These are phyloP conservation scores for Fusarium pininemorale DNA, from an alignment of 2,329 filamentous ascomycete species.

Conservation along the genomic window DNA sequence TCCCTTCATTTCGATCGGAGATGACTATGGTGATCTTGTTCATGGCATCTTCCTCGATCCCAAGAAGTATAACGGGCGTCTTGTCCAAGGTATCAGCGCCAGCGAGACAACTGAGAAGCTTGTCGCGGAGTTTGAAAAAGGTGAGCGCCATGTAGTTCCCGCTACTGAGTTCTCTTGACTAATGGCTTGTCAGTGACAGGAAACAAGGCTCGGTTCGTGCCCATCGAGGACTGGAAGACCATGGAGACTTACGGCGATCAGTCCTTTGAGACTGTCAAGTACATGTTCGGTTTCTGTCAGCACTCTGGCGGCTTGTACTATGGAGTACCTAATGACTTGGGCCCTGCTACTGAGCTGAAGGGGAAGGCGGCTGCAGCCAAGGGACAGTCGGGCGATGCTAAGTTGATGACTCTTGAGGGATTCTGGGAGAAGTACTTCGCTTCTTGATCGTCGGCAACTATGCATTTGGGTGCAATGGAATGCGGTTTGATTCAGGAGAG, in stretches of 20 bases:
- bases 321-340: conserved; percentile 41
- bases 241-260: conserved; percentile 46
- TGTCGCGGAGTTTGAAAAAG: conserved; percentile 46
- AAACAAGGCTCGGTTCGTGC: conserved; percentile 45
- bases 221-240: conserved; percentile 45
- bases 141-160: conserved; percentile 6
- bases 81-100: conserved; percentile 52
- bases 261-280: conserved; percentile 49
- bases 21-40: conserved; percentile 57
- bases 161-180: background rate
- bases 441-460: background rate
- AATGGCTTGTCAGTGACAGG: conserved; percentile 40
- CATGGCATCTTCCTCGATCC: conserved; percentile 56
- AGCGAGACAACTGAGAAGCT: conserved; percentile 44
- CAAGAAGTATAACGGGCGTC: conserved; percentile 46
- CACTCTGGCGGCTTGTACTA: conserved; percentile 47
- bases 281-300: conserved; percentile 50
- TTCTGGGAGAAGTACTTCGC: conserved; percentile 41
- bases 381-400: conserved; percentile 29
- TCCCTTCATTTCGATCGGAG: conserved; percentile 51
- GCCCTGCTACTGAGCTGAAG: conserved; percentile 42
- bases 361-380: conserved; percentile 41
- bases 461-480: too few species aligned
- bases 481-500: background rate
- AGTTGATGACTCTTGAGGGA: conserved; percentile 38